Base-by-base conservation (phyloP, 1,284 basidiomycete species). In the Grifola frondosa region DNA sequence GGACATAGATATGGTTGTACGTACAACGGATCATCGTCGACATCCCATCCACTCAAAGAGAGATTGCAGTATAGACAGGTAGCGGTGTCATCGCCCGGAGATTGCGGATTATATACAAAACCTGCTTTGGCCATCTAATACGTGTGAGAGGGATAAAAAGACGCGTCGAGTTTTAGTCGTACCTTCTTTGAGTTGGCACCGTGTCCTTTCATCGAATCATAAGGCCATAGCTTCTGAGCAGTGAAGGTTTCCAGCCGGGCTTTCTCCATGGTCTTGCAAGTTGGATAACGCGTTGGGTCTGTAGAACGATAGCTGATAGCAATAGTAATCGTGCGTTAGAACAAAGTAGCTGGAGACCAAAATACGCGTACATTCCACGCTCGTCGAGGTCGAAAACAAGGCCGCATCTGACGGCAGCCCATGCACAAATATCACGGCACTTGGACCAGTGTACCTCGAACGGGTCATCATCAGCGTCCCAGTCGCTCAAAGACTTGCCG, bases 391-490 rank as follows among this genome's bases (percentile, higher is more conserved):
- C 83, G 15, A 70, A 60, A 30, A 68, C 67, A 15, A 85, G 55
- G 17, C 80, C 79, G 64, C 91, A 93, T 33, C 88, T 71, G 22
- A 87, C 75, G 30, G 75, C 70, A 4, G 88, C 91, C 90, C 89
- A 93, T 3, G 78, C 73, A 62, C 89, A 93, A 8, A 64, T 71
- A 35, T 69, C 66, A 17, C 69, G 66, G 56, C 76, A 86, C 63
- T 81, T 88, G 28, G 64, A 63, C 64, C 73, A 83, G 57, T 94
- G 91, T 33, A 91, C 81, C 30, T 78, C 71, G 53, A 85, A 87
- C 3, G 91, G 91, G 66, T 93, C 86, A 57, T 94, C 91, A 2
- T 79, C 70, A 30, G 73, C 70, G 39, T 84, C 84, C 91, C 91
- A 94, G 12, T 84, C 87, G 37, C 79, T 78, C 9, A 94, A 72